phyloP scores from a whole-genome alignment of 352 stramenopile species.

The Paralagenidium karlingii region DNA sequence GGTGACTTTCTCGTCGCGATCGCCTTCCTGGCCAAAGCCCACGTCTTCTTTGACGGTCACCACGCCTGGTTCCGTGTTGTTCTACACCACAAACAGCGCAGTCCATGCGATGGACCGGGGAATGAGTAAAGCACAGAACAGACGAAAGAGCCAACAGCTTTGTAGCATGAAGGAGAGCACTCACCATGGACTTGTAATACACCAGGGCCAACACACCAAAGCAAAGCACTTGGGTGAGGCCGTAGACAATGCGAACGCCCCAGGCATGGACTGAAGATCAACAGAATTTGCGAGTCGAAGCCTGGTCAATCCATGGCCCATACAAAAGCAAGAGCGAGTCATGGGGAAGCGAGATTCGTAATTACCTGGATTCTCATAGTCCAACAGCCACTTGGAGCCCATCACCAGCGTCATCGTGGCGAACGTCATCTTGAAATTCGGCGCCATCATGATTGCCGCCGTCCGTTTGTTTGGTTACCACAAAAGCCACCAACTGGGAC shows the following conservation, averaged over 20 bases:
- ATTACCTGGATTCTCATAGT: slow-evolving; percentile 39
- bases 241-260: slow-evolving; percentile 38
- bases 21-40: slow-evolving; percentile 62
- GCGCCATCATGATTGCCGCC: slow-evolving; percentile 48
- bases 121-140: neutral
- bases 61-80: slow-evolving; percentile 63
- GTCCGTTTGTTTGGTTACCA: too few species aligned
- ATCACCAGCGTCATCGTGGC: slow-evolving; percentile 50
- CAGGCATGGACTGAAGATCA: slow-evolving; percentile 28
- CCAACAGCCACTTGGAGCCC: slow-evolving; percentile 46
- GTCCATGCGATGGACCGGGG: too few species aligned
- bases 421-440: slow-evolving; percentile 70
- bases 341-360: slow-evolving; percentile 3
- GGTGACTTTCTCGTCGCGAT: slow-evolving; percentile 72
- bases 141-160: too few species aligned
- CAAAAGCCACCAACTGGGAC: too few species aligned
- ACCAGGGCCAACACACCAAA: slow-evolving; percentile 39
- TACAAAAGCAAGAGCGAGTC: neutral
- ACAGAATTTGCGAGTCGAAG: neutral
- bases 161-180: too few species aligned
- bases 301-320: neutral
- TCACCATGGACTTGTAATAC: slow-evolving; percentile 45
- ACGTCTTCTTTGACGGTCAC: slow-evolving; percentile 70
- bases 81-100: slow-evolving; percentile 13
- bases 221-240: slow-evolving; percentile 46